phyloP scores from a whole-genome alignment of 2,329 filamentous ascomycete genomes.

The Talaromyces rugulosus region DNA sequence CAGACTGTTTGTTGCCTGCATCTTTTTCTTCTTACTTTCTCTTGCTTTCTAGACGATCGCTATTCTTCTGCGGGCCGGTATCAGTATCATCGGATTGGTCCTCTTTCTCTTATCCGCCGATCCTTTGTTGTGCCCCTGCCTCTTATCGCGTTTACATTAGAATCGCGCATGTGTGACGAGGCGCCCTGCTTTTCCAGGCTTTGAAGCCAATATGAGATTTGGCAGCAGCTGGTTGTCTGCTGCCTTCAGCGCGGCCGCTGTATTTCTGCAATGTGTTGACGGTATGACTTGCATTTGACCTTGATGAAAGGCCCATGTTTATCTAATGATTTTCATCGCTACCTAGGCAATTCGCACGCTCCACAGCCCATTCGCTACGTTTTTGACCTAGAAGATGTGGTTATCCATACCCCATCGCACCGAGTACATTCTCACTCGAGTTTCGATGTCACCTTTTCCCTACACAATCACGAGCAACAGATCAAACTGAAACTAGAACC shows the following conservation, averaged over 20 bases:
- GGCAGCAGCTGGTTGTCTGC: conserved; percentile 6
- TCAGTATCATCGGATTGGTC: neutral
- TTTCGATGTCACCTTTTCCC: conserved; percentile 79
- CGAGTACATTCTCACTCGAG: conserved; percentile 73
- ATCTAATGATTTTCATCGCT: neutral
- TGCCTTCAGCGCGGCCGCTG: conserved; percentile 5
- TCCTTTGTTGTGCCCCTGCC: neutral
- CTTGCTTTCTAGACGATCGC: neutral
- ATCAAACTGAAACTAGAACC: conserved; percentile 80
- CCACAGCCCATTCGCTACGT: conserved; percentile 75
- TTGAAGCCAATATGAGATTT: conserved; percentile 3
- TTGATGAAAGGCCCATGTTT: neutral
- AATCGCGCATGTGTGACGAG: neutral
- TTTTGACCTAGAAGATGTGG: conserved; percentile 66
- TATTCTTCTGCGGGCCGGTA: neutral
- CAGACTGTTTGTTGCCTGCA: neutral
- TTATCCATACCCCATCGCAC: conserved; percentile 73
- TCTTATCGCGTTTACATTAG: neutral
- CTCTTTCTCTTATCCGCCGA: neutral
- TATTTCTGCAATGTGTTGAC: conserved; percentile 7
- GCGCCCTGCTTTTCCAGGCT: neutral
- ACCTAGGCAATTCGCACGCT: conserved; percentile 63
- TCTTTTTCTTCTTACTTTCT: neutral
- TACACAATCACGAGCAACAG: conserved; percentile 63
- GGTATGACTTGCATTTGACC: neutral